Base-by-base conservation (phyloP, 139 green algal species). In the Chlorella ohadii region DNA sequence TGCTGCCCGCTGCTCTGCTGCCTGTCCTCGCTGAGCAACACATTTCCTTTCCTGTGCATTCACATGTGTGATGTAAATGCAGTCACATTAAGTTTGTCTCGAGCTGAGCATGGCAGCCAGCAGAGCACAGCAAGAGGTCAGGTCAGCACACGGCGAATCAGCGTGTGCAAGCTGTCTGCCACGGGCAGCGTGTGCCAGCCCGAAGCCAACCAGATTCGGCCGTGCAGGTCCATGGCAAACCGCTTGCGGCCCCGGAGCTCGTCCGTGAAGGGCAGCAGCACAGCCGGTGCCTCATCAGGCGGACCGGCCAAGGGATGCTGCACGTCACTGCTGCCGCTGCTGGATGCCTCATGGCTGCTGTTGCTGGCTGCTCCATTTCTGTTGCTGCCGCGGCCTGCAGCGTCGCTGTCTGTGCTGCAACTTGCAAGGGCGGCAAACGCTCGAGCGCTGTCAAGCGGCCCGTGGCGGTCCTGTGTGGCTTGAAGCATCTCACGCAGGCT, bases 191-290 rank as follows among this genome's bases (percentile, higher is more conserved):
- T 28, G 38, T 41, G 27, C 12, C 31, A 72, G 11, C 76, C 76
- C 23, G 23, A 31, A 13, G 76, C 34, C 34, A 82, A 38, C 76
- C 76, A 82, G 19, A 82, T 33, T 4, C 36, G 36, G 25, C 76
- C 76, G 19, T 57, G 36, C 36, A 56, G 15, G 59, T 82, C 76
- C 59, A 57, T 19, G 36, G 59, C 56, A 28, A 41, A 72, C 36
- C 76, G 38, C 59, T 31, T 67, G 31, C 76, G 38, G 2, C 76
- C 57, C 27, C 59, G 25, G 36, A 82, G 25, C 76, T 82, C 76
- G 0, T 38, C 34, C 6, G 44, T 71, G 38, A 82, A 41, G 23
- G 76, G 76, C 59, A 82, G 76, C 59, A 82, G 59, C 76, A 82
- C 76, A 11, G 36, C 36, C 16, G 76, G 76, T 27, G 38, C 70